A percentile compares a stretch with the other conserved stretches of the same genome.
Evolutionary conservation across 1,284 basidiomycete species (phyloP).

Genomic region (Trichosporon ovoides): DNA sequence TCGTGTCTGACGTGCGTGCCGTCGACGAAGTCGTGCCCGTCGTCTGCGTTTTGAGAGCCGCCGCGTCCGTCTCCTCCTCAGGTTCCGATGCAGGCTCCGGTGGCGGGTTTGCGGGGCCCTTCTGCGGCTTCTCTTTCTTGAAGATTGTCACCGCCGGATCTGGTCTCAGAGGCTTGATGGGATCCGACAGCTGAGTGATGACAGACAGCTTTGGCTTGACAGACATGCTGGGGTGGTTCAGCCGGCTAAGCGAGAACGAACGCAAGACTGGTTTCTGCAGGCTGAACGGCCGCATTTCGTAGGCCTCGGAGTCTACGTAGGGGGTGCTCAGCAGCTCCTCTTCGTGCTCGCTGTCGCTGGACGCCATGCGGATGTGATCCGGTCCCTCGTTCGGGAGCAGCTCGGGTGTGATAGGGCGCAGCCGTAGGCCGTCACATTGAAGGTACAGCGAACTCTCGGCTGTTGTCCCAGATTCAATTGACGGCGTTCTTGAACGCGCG

Average conservation of each 20-base stretch:
- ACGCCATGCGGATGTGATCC: not conserved
- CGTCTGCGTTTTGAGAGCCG: not conserved
- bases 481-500: not conserved
- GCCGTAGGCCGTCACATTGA: not conserved
- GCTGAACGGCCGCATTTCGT: not conserved
- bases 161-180: not conserved
- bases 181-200: not conserved
- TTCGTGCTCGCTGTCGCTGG: not conserved
- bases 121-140: not conserved
- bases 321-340: not conserved
- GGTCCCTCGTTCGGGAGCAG: not conserved
- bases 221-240: not conserved
- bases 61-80: not conserved
- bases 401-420: not conserved
- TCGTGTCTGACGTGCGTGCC: not conserved
- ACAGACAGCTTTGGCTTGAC: not conserved
- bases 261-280: not conserved
- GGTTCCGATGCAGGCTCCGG: not conserved
- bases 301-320: not conserved
- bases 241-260: not conserved
- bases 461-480: constrained; percentile 1
- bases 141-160: not conserved
- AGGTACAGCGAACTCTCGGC: not conserved
- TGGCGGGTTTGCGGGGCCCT: not conserved
- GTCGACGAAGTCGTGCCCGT: not conserved